These are phyloP conservation scores for Fraxinus platypoda DNA, from an alignment of 305 asterid species.

Conservation along the genomic window DNA sequence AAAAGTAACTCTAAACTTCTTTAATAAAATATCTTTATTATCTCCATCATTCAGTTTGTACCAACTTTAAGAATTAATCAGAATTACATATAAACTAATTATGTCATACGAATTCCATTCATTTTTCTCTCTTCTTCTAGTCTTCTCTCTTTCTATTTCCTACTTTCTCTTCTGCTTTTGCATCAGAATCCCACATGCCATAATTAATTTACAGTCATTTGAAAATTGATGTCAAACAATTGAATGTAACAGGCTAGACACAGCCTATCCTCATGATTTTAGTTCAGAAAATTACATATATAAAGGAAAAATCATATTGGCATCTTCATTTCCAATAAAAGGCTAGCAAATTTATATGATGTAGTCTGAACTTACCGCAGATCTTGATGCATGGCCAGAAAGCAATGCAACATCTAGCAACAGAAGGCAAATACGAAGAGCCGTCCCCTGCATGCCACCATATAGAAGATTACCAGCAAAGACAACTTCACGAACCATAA, in stretches of 20 bases:
- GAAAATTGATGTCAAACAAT: not conserved
- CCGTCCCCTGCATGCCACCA: slow-evolving; percentile 68
- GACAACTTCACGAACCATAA: not conserved
- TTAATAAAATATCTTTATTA: not conserved
- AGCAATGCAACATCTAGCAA: slow-evolving; percentile 86
- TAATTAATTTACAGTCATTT: not conserved
- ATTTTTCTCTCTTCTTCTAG: not conserved
- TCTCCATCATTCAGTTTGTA: not conserved
- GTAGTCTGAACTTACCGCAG: slow-evolving; percentile 61
- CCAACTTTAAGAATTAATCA: not conserved
- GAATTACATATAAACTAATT: not conserved
- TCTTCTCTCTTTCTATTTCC: not conserved
- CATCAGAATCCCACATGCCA: not conserved
- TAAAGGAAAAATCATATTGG: not conserved
- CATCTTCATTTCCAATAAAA: not conserved
- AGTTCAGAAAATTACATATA: not conserved
- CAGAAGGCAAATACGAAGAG: slow-evolving; percentile 85
- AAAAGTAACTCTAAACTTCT: not conserved
- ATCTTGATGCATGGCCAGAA: slow-evolving; percentile 66
- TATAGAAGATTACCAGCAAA: not conserved
- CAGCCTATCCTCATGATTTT: not conserved
- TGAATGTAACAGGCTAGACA: not conserved
- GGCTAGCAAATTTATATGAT: not conserved
- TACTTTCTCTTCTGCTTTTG: not conserved
- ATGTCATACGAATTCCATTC: not conserved